A percentile compares a stretch with the other conserved stretches of the same genome.
These are phyloP conservation scores for Pouteria campechiana DNA, from an alignment of 179 eudicot species.

Conservation along the genomic window DNA sequence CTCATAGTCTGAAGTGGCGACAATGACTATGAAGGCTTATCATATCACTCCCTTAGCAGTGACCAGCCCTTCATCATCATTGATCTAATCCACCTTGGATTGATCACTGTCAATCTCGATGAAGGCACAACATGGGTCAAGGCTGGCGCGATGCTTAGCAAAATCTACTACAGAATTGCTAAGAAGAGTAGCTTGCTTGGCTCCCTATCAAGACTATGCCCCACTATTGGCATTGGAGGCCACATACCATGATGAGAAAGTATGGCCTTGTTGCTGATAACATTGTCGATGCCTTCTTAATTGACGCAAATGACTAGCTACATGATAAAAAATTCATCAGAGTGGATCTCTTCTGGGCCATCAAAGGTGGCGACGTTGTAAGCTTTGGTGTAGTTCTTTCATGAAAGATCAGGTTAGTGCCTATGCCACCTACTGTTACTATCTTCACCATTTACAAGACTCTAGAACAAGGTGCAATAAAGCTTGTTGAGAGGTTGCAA, in stretches of 20 bases:
- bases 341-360: slow-evolving; percentile 40
- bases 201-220: slow-evolving; percentile 41
- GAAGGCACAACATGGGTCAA: slow-evolving; percentile 13
- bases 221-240: slow-evolving; percentile 39
- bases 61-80: slow-evolving; percentile 4
- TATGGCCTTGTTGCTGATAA: slow-evolving; percentile 51
- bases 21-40: slow-evolving; percentile 1
- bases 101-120: slow-evolving; percentile 1
- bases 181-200: slow-evolving; percentile 25
- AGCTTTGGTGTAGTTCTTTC: slow-evolving; percentile 44
- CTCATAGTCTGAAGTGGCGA: background rate
- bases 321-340: slow-evolving; percentile 33
- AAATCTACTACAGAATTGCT: slow-evolving; percentile 10
- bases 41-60: background rate
- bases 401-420: slow-evolving; percentile 38
- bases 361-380: slow-evolving; percentile 36
- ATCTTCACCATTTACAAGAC: slow-evolving; percentile 28
- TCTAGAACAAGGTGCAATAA: slow-evolving; percentile 35
- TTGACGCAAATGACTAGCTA: slow-evolving; percentile 23
- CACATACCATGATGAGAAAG: slow-evolving; percentile 44
- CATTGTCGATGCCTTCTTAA: slow-evolving; percentile 34
- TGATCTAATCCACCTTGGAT: slow-evolving; percentile 5
- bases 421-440: slow-evolving; percentile 34
- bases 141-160: slow-evolving; percentile 12
- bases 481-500: slow-evolving; percentile 44